Evolutionary conservation across 1,139 yeast genomes (phyloP).

Genomic region (Sugiyamaella novakii): DNA sequence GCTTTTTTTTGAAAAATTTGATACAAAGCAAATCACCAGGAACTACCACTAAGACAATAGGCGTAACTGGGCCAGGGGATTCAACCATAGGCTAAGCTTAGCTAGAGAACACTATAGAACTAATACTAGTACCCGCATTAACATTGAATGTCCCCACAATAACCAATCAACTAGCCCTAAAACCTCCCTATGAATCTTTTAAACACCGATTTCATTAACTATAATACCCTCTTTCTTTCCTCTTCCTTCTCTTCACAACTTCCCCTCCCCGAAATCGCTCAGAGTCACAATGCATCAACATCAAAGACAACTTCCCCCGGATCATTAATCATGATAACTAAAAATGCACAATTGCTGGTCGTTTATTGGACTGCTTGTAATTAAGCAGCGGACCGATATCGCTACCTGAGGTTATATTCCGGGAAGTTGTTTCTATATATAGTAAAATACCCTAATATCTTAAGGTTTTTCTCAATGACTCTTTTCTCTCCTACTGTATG

Average conservation of each 20-base stretch:
- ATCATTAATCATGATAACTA: slow-evolving; percentile 5
- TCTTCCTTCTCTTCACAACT: too few species aligned
- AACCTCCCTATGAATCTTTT: too few species aligned
- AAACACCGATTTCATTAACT: too few species aligned
- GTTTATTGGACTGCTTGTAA: slow-evolving; percentile 8
- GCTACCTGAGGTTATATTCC: slow-evolving; percentile 3
- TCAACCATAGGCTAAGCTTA: too few species aligned
- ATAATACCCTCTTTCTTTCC: too few species aligned
- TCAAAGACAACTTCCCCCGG: not conserved
- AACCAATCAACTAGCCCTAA: too few species aligned
- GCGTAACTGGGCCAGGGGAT: too few species aligned
- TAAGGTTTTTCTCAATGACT: slow-evolving; percentile 11
- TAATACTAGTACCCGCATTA: too few species aligned
- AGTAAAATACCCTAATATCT: slow-evolving; percentile 1
- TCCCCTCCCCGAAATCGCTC: not conserved
- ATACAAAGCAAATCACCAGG: not conserved
- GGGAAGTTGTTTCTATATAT: not conserved
- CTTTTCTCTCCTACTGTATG: slow-evolving; percentile 1
- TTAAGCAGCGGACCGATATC: slow-evolving; percentile 10
- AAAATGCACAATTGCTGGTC: slow-evolving; percentile 6
- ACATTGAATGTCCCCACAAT: too few species aligned
- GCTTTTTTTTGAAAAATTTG: slow-evolving; percentile 18
- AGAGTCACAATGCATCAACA: not conserved
- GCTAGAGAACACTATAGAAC: too few species aligned
- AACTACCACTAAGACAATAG: too few species aligned